Evolutionary conservation across 225 moss, liverwort and hornwort species (phyloP).

Genomic region (Physcomitrellopsis africana): DNA sequence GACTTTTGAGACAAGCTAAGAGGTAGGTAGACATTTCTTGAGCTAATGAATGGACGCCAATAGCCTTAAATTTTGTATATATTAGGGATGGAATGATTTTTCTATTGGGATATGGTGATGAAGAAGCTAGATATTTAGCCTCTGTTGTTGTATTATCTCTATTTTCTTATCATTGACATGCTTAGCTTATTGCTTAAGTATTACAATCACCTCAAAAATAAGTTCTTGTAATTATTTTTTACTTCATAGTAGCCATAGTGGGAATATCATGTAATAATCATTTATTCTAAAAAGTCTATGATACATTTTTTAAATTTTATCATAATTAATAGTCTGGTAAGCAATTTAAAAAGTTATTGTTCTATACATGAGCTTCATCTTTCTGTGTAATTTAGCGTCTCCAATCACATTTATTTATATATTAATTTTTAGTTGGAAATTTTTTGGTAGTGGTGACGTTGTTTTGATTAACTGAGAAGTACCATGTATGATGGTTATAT

Average conservation of each 20-base stretch:
- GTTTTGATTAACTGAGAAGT: background rate
- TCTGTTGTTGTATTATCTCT: no score
- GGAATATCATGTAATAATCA: slow-evolving; percentile 9
- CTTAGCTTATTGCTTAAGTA: slow-evolving; percentile 21
- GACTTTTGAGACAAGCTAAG: slow-evolving; percentile 68
- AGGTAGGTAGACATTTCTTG: slow-evolving; percentile 57
- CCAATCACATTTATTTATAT: slow-evolving; percentile 5
- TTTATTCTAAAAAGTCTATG: slow-evolving; percentile 11
- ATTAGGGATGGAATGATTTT: slow-evolving; percentile 88
- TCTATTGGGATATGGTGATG: slow-evolving; percentile 95
- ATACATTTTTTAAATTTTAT: slow-evolving; percentile 16
- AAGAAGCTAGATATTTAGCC: slow-evolving; percentile 88
- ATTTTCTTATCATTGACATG: slow-evolving; percentile 23
- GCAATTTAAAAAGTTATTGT: slow-evolving; percentile 18
- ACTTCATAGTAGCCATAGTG: background rate
- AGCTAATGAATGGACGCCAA: slow-evolving; percentile 72
- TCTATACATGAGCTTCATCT: slow-evolving; percentile 15
- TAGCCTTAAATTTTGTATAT: slow-evolving; percentile 83
- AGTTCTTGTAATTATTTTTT: slow-evolving; percentile 9
- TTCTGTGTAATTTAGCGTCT: slow-evolving; percentile 12
- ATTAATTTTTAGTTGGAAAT: background rate
- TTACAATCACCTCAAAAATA: background rate
- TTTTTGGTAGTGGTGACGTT: slow-evolving; percentile 12
- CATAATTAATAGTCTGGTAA: slow-evolving; percentile 5
- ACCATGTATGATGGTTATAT: background rate